Conservation (phyloP, 108 stramenopile genomes). For the Cylindrotheca fusiformis region DNA sequence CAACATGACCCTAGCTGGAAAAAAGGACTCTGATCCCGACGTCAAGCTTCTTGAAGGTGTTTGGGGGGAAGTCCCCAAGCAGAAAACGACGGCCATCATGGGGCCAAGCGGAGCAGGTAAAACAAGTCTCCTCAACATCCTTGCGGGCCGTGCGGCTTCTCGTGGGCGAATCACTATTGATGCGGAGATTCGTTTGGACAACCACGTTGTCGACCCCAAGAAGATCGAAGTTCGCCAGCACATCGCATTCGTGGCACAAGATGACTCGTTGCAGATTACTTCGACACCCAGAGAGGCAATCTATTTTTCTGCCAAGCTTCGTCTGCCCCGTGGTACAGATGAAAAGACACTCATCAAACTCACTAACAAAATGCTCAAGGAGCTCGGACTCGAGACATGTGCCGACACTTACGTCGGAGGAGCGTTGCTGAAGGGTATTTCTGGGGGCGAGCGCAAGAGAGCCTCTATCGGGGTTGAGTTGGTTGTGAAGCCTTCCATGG, state of each 20-base stretch:
- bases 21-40: constrained; percentile 22
- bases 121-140: constrained; percentile 75
- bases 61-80: constrained; percentile 71
- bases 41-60: constrained; percentile 50
- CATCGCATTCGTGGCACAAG: constrained; percentile 88
- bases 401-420: constrained; percentile 73
- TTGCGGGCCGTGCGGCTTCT: constrained; percentile 61
- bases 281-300: constrained; percentile 86
- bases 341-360: constrained; percentile 61
- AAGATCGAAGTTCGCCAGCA: constrained; percentile 36
- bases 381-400: constrained; percentile 63
- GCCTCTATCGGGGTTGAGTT: constrained; percentile 64
- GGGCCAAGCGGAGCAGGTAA: constrained; percentile 58
- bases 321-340: constrained; percentile 51
- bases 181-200: constrained; percentile 62
- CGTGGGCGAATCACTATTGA: constrained; percentile 35
- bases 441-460: constrained; percentile 64
- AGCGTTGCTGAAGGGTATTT: constrained; percentile 53
- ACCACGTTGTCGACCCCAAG: constrained; percentile 47
- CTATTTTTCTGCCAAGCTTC: constrained; percentile 76
- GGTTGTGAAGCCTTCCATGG: constrained; percentile 48
- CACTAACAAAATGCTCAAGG: constrained; percentile 67
- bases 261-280: constrained; percentile 73
- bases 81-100: constrained; percentile 64
- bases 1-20: constrained; percentile 68